Base-by-base conservation (phyloP, 2,329 filamentous ascomycete genomes). In the Aspergillus sp. region DNA sequence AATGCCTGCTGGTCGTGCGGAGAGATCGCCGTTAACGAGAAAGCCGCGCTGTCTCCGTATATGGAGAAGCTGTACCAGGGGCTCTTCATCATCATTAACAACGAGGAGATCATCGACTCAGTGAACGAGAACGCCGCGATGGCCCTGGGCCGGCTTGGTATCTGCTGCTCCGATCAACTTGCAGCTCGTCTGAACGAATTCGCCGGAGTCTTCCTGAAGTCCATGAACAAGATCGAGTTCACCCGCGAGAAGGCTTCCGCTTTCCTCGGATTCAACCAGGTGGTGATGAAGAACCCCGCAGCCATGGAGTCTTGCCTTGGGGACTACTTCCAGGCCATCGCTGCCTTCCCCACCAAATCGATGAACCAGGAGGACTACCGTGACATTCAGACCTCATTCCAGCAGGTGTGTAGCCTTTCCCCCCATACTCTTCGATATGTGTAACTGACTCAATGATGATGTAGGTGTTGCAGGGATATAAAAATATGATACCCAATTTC, bases 1-100 rank as follows among this genome's bases (percentile, higher is more conserved):
- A 99, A 99, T 73, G 94, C 95, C 21, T 98, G 94, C 79, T 99
- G 95, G 95, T 96, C 93, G 6, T 89, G 88, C 23, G 95, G 95
- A 45, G 95, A 99, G 80, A 95, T 98, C 63, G 87, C 92, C 15
- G 88, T 97, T 76, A 88, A 91, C 73, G 86, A 88, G 66, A 87
- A 88, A 63, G 80, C 82, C 30, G 87, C 84, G 57, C 91, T 97
- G 86, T 84, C 84, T 1, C 89, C 89, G 1, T 97, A 90, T 73
- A 85, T 92, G 9, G 87, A 91, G 21, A 86, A 90, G 63, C 81
- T 99, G 15, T 87, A 96, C 60, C 85, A 89, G 63, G 87, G 90
- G 41, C 86, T 96, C 28, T 85, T 92, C 41, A 86, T 89, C 57
- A 97, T 98, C 67, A 87, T 98, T 67, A 88, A 88, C 71, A 95